Evolutionary conservation across 1,139 yeast genomes (phyloP).

Genomic region (Saccharomycopsis phalli): DNA sequence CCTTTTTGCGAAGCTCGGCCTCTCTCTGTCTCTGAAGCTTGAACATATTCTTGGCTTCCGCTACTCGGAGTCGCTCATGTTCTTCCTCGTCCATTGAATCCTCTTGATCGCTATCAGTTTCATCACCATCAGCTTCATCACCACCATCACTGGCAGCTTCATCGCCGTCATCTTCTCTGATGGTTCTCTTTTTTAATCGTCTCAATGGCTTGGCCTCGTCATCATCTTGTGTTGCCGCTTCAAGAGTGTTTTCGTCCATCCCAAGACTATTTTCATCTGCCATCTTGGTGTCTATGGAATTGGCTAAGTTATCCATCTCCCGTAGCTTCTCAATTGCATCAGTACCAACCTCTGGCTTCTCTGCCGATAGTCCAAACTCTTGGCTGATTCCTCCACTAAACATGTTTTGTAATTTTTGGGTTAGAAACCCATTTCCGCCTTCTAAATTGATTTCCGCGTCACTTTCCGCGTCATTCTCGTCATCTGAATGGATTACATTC

Average conservation of each 20-base stretch:
- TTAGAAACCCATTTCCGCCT: constrained; percentile 10
- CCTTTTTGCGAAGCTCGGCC: constrained; percentile 29
- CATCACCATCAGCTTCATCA: constrained; percentile 8
- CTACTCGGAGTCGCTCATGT: constrained; percentile 7
- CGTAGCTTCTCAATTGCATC: constrained; percentile 7
- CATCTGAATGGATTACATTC: constrained; percentile 10
- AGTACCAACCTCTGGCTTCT: neutral
- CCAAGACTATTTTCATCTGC: neutral
- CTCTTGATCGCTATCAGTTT: constrained; percentile 15
- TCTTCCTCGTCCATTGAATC: constrained; percentile 20
- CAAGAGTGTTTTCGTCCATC: neutral
- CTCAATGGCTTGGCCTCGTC: neutral
- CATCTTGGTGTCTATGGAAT: no score
- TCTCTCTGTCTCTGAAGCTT: constrained; percentile 27
- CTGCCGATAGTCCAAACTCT: neutral
- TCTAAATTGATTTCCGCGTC: constrained; percentile 5
- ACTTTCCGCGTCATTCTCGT: constrained; percentile 15
- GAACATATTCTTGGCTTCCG: constrained; percentile 26
- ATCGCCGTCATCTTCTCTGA: constrained; percentile 16
- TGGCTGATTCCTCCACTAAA: constrained; percentile 4
- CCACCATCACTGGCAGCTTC: constrained; percentile 18
- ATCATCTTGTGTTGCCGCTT: constrained; percentile 5
- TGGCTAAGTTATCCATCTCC: constrained; percentile 3
- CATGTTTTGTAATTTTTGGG: constrained; percentile 17
- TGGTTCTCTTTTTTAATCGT: constrained; percentile 1